Evolutionary conservation across 108 stramenopile genomes (phyloP), one percentile per base, ranked within the genome.

Genomic region (Cyclotella kingstonii): DNA sequence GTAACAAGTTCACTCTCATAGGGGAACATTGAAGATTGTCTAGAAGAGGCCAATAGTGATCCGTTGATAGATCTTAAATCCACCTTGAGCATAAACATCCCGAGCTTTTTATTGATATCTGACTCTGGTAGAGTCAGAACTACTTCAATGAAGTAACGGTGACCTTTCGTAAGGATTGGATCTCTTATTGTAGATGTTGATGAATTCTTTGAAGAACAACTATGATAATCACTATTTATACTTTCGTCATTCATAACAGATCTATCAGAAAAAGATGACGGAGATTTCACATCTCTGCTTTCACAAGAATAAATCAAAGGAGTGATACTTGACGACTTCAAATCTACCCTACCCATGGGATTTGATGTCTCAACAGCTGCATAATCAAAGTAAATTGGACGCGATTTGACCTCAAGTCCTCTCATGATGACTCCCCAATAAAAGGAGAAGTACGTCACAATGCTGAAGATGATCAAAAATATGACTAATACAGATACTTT

Each of bases 91-190:
- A 81, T 83, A 52, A 86, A 83, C 53, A 86, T 66, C 11, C 85
- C 85, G 45, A 82, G 54, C 31, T 70, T 41, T 27, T 66, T 54
- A 66, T 89, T 89, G 18, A 72, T 44, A 19, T 68, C 63, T 6
- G 84, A 84, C 54, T 93, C 84, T 21, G 91, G 91, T 19, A 93
- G 51, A 12, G 68, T 72, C 3, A 93, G 65, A 21, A 59, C 26
- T 12, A 87, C 51, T 54, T 93, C 86, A 33, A 90, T 36, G 53
- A 80, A 90, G 58, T 88, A 86, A 18, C 63, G 40, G 8, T 75
- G 70, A 11, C 73, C 66, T 29, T 75, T 46, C 31, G 40, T 55
- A 7, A 92, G 68, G 27, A 89, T 52, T 26, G 33, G 5, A n/a
- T n/a, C n/a, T n/a, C n/a, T n/a, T n/a, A n/a, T n/a, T n/a, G n/a